phyloP scores from a whole-genome alignment of 768 basidiomycete genomes.

The Lanmaoa rubissima region DNA sequence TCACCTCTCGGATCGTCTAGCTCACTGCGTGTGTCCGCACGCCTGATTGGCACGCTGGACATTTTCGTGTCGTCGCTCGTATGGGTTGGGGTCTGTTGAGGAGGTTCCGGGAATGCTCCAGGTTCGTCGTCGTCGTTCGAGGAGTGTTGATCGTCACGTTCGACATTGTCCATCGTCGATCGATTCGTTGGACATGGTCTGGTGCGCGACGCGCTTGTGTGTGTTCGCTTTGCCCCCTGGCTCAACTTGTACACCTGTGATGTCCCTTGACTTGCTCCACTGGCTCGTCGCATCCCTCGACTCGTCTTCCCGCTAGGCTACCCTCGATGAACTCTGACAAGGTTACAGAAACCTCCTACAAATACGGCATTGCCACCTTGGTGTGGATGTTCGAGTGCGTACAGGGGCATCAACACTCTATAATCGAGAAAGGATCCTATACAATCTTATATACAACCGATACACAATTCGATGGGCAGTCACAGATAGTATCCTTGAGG shows the following conservation, averaged over 20 bases:
- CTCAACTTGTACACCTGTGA: neutral
- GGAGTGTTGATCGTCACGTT: no score
- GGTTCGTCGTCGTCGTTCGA: neutral
- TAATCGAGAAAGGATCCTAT: neutral
- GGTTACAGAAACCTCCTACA: neutral
- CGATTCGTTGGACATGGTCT: no score
- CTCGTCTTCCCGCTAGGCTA: neutral
- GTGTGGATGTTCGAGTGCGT: neutral
- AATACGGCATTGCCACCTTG: neutral
- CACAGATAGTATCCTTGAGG: neutral
- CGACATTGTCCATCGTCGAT: no score
- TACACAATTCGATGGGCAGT: neutral
- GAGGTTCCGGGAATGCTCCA: neutral
- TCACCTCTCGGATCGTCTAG: neutral
- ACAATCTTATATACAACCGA: conserved; percentile 7
- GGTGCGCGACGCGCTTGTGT: no score
- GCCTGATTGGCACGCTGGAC: neutral
- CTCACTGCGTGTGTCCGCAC: neutral
- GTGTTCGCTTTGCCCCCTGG: no score
- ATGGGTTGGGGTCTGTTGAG: neutral
- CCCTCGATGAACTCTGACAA: neutral
- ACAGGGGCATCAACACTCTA: neutral
- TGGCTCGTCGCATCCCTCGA: neutral
- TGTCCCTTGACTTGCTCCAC: no score
- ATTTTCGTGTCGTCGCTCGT: neutral